Base-by-base conservation (phyloP, 257 asterid species). In the Penstemon barbatus region DNA sequence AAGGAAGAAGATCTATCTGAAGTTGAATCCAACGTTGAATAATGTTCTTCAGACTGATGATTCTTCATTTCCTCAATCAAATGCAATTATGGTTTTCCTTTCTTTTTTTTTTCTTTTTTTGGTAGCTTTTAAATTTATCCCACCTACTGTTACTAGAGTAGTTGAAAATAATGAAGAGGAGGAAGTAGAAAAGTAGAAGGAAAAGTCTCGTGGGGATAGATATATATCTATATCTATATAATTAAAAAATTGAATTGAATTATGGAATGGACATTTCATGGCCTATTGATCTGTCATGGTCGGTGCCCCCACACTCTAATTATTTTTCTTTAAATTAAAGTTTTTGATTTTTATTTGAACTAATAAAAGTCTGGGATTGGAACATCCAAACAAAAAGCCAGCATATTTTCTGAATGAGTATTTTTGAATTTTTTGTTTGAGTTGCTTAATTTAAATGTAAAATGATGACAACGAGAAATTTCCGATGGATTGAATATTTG, bases 1-100 rank as follows among this genome's bases (percentile, higher is more conserved):
- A 74, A 57, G 64, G 82, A 69, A 75, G 85, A 76, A 10, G 74
- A 72, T 5, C 76, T 66, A 10, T 76, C 81, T 8, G 80, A 73
- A 46, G 81, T 69, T 40, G 76, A 61, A 2, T 58, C 76, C 33
- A 53, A 48, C 33, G 33, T 58, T 15, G 42, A 68, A 13, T 25
- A 78, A 65, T 57, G 63, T 73, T 73, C 66, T 54, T 69, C 75
- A 53, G 43, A 66, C 70, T 66, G 64, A 62, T 73, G 18, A 52
- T 68, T 65, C 61, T 72, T 58, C 63, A 50, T 71, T 25, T 74
- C 59, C 68, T 58, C 76, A 56, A 71, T 71, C 12, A 56, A 53
- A 45, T 25, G 33, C 2, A 25, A 25, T 25, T 25, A 25, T 25
- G 33, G 2, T 25, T 25, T 37, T 72, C 71, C 42, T 10, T 58